Evolutionary conservation across 2,329 filamentous ascomycete species (phyloP).

Genomic region (Dothidotthia symphoricarpi): DNA sequence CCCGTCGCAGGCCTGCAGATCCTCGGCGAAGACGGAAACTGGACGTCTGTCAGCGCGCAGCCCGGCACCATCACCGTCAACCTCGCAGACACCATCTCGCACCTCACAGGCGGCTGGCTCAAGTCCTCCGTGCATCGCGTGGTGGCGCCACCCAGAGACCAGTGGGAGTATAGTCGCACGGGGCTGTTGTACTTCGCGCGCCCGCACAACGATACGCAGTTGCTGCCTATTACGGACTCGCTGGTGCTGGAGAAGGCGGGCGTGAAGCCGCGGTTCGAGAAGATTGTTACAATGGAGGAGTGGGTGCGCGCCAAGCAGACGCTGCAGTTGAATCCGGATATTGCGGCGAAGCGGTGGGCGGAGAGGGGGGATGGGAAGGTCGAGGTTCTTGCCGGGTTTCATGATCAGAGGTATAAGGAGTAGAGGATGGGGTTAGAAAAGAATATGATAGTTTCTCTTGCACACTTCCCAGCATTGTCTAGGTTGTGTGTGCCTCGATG

Average conservation of each 20-base stretch:
- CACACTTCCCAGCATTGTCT: too few species aligned
- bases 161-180: conserved; percentile 50
- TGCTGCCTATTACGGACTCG: conserved; percentile 41
- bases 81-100: conserved; percentile 43
- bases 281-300: conserved; percentile 44
- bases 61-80: conserved; percentile 45
- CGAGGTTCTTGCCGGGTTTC: conserved; percentile 22
- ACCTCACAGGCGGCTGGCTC: conserved; percentile 45
- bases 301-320: conserved; percentile 28
- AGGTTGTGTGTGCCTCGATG: too few species aligned
- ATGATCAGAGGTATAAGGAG: conserved; percentile 25
- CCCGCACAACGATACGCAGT: conserved; percentile 41
- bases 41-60: conserved; percentile 45
- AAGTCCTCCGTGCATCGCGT: conserved; percentile 53
- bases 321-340: conserved; percentile 24
- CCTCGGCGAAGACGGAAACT: conserved; percentile 40
- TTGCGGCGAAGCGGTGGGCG: conserved; percentile 21
- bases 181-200: conserved; percentile 54
- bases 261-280: conserved; percentile 38
- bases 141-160: conserved; percentile 50
- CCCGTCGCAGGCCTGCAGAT: conserved; percentile 60
- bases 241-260: conserved; percentile 38
- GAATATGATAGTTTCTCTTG: too few species aligned
- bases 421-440: too few species aligned
- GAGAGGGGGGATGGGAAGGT: conserved; percentile 22